phyloP scores from a whole-genome alignment of 1,284 basidiomycete species.

The Schizopora paradoxa region DNA sequence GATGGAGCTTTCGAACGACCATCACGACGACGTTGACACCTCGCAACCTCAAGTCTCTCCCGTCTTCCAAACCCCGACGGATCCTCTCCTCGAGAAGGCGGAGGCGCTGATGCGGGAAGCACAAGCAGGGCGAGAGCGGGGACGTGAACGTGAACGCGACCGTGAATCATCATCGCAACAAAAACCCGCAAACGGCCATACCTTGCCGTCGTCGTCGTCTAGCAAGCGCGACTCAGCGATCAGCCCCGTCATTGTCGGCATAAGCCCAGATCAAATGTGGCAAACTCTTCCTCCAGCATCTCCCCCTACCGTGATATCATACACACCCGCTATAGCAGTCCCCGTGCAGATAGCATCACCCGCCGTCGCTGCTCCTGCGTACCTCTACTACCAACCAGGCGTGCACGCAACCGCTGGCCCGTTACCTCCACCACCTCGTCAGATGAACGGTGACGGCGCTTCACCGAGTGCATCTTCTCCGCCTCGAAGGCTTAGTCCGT shows the following conservation, averaged over 20 bases:
- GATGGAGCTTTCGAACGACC: conserved; percentile 9
- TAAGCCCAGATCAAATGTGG: conserved; percentile 26
- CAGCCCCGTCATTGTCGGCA: conserved; percentile 48
- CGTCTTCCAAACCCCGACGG: conserved; percentile 49
- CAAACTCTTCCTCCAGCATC: conserved; percentile 20
- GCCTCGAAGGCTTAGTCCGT: conserved; percentile 60
- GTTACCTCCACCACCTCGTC: conserved; percentile 58
- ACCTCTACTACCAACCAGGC: conserved; percentile 60
- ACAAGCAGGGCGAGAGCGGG: neutral
- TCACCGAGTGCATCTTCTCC: conserved; percentile 38
- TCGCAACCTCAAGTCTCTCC: conserved; percentile 31
- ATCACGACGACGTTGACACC: conserved; percentile 21
- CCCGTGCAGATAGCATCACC: conserved; percentile 17
- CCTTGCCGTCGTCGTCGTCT: too few species aligned
- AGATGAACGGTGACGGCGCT: conserved; percentile 35
- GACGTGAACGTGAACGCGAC: neutral
- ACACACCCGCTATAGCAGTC: conserved; percentile 15
- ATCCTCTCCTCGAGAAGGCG: conserved; percentile 41
- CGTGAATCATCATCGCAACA: neutral
- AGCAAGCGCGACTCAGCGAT: conserved; percentile 7
- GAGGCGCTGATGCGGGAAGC: conserved; percentile 6
- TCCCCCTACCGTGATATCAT: conserved; percentile 24
- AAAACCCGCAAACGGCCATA: conserved; percentile 2
- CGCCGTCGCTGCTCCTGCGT: conserved; percentile 30
- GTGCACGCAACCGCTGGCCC: conserved; percentile 67